Base-by-base conservation (phyloP, 2,329 filamentous ascomycete genomes). In the Chaetomium olivaceum region DNA sequence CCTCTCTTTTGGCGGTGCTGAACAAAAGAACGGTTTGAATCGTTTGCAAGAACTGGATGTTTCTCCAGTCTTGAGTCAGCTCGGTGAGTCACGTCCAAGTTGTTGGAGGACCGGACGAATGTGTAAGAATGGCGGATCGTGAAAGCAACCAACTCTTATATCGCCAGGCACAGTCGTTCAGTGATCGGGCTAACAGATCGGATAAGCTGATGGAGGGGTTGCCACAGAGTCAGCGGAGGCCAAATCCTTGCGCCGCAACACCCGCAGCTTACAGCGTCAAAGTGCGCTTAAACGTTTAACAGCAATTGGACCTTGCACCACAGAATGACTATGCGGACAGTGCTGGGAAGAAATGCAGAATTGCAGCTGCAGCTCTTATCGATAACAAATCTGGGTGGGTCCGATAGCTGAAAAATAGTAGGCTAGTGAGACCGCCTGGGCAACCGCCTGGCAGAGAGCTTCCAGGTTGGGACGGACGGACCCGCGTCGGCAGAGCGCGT, bases 401-500 rank as follows among this genome's bases (percentile, higher is more conserved):
- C 61, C n/a, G 8, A 6, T 2, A 61, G 31, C 63, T 65, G 52
- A 61, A 64, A 64, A 61, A 56, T 54, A 54, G 58, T 23, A 43
- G 56, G 57, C 50, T n/a, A 39, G 52, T 14, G 14, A 29, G 39
- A 56, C 62, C 50, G 36, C 62, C 62, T 64, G 62, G 48, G 56
- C 57, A 61, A 52, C 62, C 50, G 51, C 57, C 39, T 57, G 51
- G 51, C 56, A 52, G 39, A 57, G 61, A 56, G 21, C 43, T 59
- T 58, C 31, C 54, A 25, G 51, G n/a, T 57, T 58, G 55, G 36
- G 36, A 39, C 12, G 57, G 62, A 60, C 62, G 57, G 62, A 60
- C 62, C 62, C 62, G 62, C 62, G 62, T 64, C n/a, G 36, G 57
- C 16, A 43, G 55, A 63, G 62, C 62, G 62, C 62, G 62, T 64